A percentile compares a stretch with the other conserved stretches of the same genome.
phyloP scores from a whole-genome alignment of 768 basidiomycete genomes.

The Pholiota microspora region DNA sequence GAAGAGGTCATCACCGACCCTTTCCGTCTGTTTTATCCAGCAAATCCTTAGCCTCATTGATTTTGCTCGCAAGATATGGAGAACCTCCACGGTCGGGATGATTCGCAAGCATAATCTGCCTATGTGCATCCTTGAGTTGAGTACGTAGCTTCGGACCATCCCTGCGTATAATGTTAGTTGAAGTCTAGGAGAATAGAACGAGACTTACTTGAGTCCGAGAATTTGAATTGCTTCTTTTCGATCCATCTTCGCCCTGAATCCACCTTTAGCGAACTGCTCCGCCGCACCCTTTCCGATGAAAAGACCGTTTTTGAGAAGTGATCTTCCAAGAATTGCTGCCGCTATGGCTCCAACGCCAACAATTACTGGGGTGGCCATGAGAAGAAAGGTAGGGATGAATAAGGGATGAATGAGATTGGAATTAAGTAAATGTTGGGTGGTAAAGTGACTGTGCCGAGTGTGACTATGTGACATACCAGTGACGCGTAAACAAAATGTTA shows the following conservation, averaged over 20 bases:
- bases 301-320: slow-evolving; percentile 60
- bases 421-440: too few relatives aligned
- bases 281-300: slow-evolving; percentile 60
- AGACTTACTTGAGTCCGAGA: slow-evolving; percentile 85
- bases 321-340: slow-evolving; percentile 73
- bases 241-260: slow-evolving; percentile 97
- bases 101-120: slow-evolving; percentile 96
- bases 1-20: slow-evolving; percentile 25
- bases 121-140: slow-evolving; percentile 91
- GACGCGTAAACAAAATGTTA: too few relatives aligned
- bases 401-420: too few relatives aligned
- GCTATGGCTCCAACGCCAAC: slow-evolving; percentile 77
- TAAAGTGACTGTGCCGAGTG: too few relatives aligned
- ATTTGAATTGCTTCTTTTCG: slow-evolving; percentile 89
- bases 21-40: slow-evolving; percentile 77
- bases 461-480: too few relatives aligned
- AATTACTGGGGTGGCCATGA: slow-evolving; percentile 78
- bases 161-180: slow-evolving; percentile 39
- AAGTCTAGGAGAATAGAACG: neutral
- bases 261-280: slow-evolving; percentile 89
- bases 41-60: slow-evolving; percentile 96
- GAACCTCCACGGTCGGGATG: slow-evolving; percentile 98
- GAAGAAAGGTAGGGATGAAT: neutral
- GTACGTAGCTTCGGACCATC: slow-evolving; percentile 76
- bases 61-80: slow-evolving; percentile 98